Evolutionary conservation across 2,329 filamentous ascomycete species (phyloP), one percentile per base, ranked within the genome.

Genomic region (Purpureocillium lavendulum): DNA sequence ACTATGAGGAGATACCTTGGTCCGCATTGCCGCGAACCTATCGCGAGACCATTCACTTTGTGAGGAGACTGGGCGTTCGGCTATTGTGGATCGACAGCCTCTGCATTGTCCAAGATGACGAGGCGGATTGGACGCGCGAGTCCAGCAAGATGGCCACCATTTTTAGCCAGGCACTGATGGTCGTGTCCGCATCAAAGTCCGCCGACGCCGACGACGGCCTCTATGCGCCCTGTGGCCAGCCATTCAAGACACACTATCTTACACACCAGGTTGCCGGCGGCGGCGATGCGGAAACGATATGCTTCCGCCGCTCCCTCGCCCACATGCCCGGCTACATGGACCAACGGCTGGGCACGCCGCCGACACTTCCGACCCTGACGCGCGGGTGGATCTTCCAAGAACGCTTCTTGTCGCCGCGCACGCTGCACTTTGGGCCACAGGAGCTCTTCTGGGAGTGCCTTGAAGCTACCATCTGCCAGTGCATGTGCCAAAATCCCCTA

Each of bases 81-180:
- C 36, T 42, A 9, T 32, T 50, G 14, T 50, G 48, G 48, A 44
- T 49, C 17, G 48, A 50, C 30, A 43, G 42, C 24, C 43, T 50
- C 13, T 49, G 48, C 34, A 50, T 50, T 14, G 39, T 45, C 17
- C 45, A 48, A 26, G 41, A 44, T 40, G 43, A 45, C 28, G 38
- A 40, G 13, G 32, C 34, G 5, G 21, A 26, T 26, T 26, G 21
- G 21, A 4, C 41, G 44, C 31, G 45, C 42, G 47, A 40, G 37
- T 28, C 34, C 31, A 26, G 44, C 10, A 43, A 39, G 31, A 46
- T 48, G 43, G 43, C 39, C 8, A 36, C 39, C 24, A 39, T 48
- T 24, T 48, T 47, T 33, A 39, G 42, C 17, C 33, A 37, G 12
- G 37, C 44, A 6, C 34, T 36, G 7, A 14, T 46, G 1, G 43